phyloP scores from a whole-genome alignment of 208 protist genomes.

The Trypanosoma congolense region DNA sequence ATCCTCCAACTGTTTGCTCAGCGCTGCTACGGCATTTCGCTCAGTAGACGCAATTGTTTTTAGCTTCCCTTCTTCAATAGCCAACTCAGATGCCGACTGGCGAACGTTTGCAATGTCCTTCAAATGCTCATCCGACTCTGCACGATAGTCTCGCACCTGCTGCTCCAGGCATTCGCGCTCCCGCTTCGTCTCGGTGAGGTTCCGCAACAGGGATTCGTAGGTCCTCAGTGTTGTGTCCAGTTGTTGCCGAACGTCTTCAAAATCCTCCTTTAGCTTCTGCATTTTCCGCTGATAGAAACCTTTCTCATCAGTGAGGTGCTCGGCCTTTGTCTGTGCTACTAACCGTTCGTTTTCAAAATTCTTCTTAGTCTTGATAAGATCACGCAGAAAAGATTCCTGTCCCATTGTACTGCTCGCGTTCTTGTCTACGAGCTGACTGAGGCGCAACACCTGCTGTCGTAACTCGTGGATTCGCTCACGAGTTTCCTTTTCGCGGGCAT shows the following conservation, averaged over 20 bases:
- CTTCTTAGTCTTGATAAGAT: constrained; percentile 91
- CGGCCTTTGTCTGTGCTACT: constrained; percentile 49
- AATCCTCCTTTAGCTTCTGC: constrained; percentile 15
- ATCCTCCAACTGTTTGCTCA: constrained; percentile 59
- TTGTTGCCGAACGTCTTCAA: constrained; percentile 20
- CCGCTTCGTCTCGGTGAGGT: constrained; percentile 59
- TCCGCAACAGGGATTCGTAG: constrained; percentile 56
- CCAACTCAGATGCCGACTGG: constrained; percentile 7
- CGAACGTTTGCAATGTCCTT: constrained; percentile 32
- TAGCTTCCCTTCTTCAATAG: constrained; percentile 38
- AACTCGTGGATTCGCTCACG: constrained; percentile 93
- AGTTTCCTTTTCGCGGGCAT: constrained; percentile 94
- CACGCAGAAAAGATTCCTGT: constrained; percentile 93
- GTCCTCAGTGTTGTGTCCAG: constrained; percentile 35
- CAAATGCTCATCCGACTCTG: constrained; percentile 50
- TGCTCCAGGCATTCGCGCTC: constrained; percentile 84
- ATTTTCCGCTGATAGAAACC: constrained; percentile 14
- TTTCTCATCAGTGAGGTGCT: constrained; percentile 69
- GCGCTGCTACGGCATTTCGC: constrained; percentile 34
- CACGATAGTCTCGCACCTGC: constrained; percentile 86
- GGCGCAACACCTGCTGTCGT: constrained; percentile 92
- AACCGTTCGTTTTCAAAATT: constrained; percentile 89
- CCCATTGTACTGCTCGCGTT: constrained; percentile 89
- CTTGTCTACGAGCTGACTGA: constrained; percentile 92
- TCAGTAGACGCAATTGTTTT: constrained; percentile 26